A percentile compares a stretch with the other conserved stretches of the same genome.
Evolutionary conservation across 2,329 filamentous ascomycete genomes (phyloP).

Genomic region (Aureobasidium sp.): DNA sequence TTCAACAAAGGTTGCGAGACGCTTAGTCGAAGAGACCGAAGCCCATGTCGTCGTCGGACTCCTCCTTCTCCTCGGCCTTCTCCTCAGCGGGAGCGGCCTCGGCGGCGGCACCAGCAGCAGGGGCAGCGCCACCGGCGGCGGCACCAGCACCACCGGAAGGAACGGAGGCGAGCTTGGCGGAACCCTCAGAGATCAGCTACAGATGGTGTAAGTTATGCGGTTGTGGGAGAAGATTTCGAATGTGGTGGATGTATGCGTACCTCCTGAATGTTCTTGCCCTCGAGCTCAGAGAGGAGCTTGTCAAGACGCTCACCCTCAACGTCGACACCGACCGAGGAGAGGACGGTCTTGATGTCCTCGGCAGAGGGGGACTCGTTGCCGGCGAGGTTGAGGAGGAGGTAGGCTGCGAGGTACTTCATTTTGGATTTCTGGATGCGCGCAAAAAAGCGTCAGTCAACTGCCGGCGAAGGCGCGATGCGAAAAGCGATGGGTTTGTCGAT

Average conservation of each 20-base stretch:
- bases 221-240: neutral
- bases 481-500: neutral
- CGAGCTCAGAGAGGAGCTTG: constrained; percentile 81
- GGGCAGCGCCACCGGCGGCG: constrained; percentile 56
- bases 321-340: constrained; percentile 92
- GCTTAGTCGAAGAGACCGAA: constrained; percentile 62
- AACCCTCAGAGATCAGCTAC: constrained; percentile 85
- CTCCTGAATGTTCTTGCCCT: constrained; percentile 88
- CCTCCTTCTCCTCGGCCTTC: constrained; percentile 72
- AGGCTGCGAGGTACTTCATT: constrained; percentile 99
- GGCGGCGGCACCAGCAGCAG: constrained; percentile 59
- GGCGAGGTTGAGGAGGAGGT: constrained; percentile 91
- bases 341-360: constrained; percentile 77
- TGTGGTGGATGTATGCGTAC: constrained; percentile 51
- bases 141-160: constrained; percentile 81
- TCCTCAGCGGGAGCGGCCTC: constrained; percentile 44
- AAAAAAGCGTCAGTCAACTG: constrained; percentile 3
- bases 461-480: neutral
- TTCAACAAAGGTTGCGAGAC: constrained; percentile 20
- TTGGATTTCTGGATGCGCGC: constrained; percentile 41
- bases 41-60: constrained; percentile 73
- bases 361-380: constrained; percentile 87
- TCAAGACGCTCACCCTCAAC: constrained; percentile 79
- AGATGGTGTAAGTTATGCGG: constrained; percentile 24
- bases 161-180: constrained; percentile 92